Base-by-base conservation (phyloP, 2,329 filamentous ascomycete species). In the Epichloe amarillans region DNA sequence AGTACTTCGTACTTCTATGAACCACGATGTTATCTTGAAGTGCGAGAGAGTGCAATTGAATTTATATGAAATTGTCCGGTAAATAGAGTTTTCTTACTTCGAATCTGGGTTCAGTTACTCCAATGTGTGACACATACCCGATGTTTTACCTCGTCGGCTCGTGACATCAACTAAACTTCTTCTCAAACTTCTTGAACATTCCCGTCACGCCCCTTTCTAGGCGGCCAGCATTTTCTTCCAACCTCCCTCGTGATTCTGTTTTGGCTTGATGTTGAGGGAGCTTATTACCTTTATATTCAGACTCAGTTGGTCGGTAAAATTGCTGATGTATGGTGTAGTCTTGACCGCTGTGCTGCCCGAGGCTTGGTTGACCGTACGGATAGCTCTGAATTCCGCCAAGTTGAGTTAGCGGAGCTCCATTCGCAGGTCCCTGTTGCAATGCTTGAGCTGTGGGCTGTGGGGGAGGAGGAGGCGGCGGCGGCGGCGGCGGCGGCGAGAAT, bases 111-210 rank as follows among this genome's bases (percentile, higher is more conserved):
- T 30, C 30, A 11, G 8, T 30, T 30, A 30, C 11, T 30, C 30
- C 8, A 30, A 30, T 3, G 11, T 30, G 10, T 30, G 10, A 30
- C 30, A 30, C 30, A 30, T 30, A 0, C 30, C 3, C 3, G 8
- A 30, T 30, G 8, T 11, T 30, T 30, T 4, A 30, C 30, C 10
- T 30, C 4, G 15, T 44, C 23, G 8, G 15, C 10, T 23, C 33
- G 17, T 36, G 23, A 21, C 7, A 23, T 47, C 64, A 80, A 0
- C 73, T 75, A 67, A 84, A 82, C 62, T 80, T 85, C 79, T 86
- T 88, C 70, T 89, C 85, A 65, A 89, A 75, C 69, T 83, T 87
- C 75, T 84, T 88, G 56, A 89, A 66, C 72, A 88, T 83, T 6
- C 82, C 80, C 30, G 79, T 77, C 4, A 88, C 77, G 1, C 83